Percentiles rank a stretch among this genome's conserved stretches.
phyloP scores from a whole-genome alignment of 192 early-diverging fungal genomes.

The Coemansia sp. region DNA sequence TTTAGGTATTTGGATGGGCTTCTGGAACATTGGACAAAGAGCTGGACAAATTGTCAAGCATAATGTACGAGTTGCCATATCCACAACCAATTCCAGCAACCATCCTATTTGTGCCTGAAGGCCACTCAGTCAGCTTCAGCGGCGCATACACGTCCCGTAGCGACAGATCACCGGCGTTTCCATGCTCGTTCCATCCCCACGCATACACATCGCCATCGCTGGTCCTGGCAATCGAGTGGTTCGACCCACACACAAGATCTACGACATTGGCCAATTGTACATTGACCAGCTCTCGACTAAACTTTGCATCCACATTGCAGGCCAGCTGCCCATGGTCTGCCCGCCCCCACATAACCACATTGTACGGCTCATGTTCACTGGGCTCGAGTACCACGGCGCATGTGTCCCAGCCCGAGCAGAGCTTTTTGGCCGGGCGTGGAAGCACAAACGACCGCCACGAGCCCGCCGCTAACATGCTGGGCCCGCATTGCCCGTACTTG shows the following conservation, averaged over 20 bases:
- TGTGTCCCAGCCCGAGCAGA: conserved; percentile 54
- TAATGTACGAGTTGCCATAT: conserved; percentile 33
- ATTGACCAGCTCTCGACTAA: conserved; percentile 15
- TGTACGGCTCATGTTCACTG: conserved; percentile 33
- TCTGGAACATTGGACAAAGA: no score
- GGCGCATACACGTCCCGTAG: conserved; percentile 31
- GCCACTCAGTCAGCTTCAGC: not conserved
- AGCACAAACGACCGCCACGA: conserved; percentile 16
- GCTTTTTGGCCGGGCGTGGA: conserved; percentile 14
- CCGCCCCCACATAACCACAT: conserved; percentile 69
- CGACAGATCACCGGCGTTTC: conserved; percentile 71
- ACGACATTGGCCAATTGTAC: conserved; percentile 9
- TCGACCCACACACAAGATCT: conserved; percentile 69
- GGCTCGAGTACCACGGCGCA: conserved; percentile 63
- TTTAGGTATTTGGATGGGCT: no score
- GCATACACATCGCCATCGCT: conserved; percentile 50
- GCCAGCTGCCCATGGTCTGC: conserved; percentile 73
- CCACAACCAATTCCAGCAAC: conserved; percentile 33
- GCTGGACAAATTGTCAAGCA: not conserved
- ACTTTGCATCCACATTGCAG: not conserved
- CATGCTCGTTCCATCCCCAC: conserved; percentile 98
- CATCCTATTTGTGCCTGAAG: not conserved
- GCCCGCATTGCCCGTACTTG: conserved; percentile 66
- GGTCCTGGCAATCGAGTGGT: conserved; percentile 65
- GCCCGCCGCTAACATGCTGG: conserved; percentile 9